A percentile compares a stretch with the other conserved stretches of the same genome.
Evolutionary conservation across 768 basidiomycete species (phyloP).

Genomic region (Omphalotus guepiniiformis): DNA sequence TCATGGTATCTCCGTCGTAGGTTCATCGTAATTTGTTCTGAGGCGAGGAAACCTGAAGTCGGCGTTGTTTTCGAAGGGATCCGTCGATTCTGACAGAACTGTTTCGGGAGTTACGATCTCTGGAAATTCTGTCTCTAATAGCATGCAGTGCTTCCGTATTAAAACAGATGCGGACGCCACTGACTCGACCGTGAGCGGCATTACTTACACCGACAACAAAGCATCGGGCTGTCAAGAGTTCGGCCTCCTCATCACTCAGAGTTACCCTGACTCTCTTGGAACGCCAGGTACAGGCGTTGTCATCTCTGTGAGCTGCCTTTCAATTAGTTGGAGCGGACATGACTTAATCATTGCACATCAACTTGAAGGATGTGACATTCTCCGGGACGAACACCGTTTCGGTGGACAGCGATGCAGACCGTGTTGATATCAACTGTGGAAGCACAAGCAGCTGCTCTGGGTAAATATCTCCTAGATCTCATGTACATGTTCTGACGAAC

Average conservation of each 20-base stretch:
- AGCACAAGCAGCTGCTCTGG: constrained; percentile 5
- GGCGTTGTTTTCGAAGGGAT: neutral
- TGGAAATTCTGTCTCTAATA: constrained; percentile 3
- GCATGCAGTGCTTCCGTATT: constrained; percentile 7
- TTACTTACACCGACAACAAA: constrained; percentile 4
- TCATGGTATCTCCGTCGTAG: constrained; percentile 8
- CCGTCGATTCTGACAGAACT: constrained; percentile 1
- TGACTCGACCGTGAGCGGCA: neutral
- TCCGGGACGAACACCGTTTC: constrained; percentile 7
- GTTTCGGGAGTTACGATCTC: constrained; percentile 2
- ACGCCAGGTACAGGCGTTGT: constrained; percentile 6
- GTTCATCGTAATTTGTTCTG: too few relatives aligned
- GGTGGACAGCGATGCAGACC: constrained; percentile 1
- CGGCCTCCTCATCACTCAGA: constrained; percentile 5
- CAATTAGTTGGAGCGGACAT: neutral
- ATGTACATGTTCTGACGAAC: neutral
- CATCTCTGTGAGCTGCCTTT: neutral
- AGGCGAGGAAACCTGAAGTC: too few relatives aligned
- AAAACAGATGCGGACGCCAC: constrained; percentile 6
- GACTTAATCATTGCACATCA: neutral
- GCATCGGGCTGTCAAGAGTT: constrained; percentile 5
- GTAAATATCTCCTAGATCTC: neutral
- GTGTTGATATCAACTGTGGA: constrained; percentile 8
- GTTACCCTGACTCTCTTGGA: constrained; percentile 4
- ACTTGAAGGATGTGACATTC: neutral